A percentile compares a stretch with the other conserved stretches of the same genome.
phyloP scores from a whole-genome alignment of 805 yeast species.

The Yamadazyma olivae region DNA sequence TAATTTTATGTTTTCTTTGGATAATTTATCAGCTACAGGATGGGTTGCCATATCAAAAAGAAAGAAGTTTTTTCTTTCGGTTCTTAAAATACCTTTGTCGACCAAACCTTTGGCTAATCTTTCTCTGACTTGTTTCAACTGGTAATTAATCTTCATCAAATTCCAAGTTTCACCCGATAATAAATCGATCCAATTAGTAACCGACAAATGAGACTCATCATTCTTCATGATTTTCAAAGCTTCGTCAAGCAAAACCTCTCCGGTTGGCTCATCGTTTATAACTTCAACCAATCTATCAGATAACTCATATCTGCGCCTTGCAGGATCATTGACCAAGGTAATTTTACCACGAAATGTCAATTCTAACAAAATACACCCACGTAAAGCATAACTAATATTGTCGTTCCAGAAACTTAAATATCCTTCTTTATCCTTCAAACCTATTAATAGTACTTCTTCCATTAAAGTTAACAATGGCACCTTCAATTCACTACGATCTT shows the following conservation, averaged over 20 bases:
- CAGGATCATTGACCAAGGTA: slow-evolving; percentile 86
- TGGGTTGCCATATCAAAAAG: slow-evolving; percentile 98
- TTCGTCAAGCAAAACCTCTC: slow-evolving; percentile 93
- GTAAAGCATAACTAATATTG: slow-evolving; percentile 89
- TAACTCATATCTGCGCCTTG: slow-evolving; percentile 82
- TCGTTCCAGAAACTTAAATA: slow-evolving; percentile 98
- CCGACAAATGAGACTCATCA: slow-evolving; percentile 74
- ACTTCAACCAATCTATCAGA: slow-evolving; percentile 87
- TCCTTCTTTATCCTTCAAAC: slow-evolving; percentile 94
- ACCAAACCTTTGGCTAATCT: slow-evolving; percentile 94
- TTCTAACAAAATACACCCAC: slow-evolving; percentile 92
- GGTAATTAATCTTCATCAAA: slow-evolving; percentile 88
- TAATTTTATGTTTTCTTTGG: slow-evolving; percentile 77
- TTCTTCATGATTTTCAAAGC: slow-evolving; percentile 85
- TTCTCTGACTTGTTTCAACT: slow-evolving; percentile 95
- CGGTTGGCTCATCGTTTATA: slow-evolving; percentile 80
- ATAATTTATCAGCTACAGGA: slow-evolving; percentile 82
- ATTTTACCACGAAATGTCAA: slow-evolving; percentile 89
- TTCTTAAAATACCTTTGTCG: slow-evolving; percentile 93
- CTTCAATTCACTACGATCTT: slow-evolving; percentile 35
- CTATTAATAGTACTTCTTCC: slow-evolving; percentile 94
- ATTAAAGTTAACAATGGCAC: slow-evolving; percentile 81
- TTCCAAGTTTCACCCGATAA: slow-evolving; percentile 98
- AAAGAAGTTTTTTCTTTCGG: slow-evolving; percentile 92
- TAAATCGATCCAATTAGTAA: slow-evolving; percentile 90